A percentile compares a stretch with the other conserved stretches of the same genome.
Evolutionary conservation across 1,139 yeast species (phyloP).

Genomic region (Suhomyces terraborum): DNA sequence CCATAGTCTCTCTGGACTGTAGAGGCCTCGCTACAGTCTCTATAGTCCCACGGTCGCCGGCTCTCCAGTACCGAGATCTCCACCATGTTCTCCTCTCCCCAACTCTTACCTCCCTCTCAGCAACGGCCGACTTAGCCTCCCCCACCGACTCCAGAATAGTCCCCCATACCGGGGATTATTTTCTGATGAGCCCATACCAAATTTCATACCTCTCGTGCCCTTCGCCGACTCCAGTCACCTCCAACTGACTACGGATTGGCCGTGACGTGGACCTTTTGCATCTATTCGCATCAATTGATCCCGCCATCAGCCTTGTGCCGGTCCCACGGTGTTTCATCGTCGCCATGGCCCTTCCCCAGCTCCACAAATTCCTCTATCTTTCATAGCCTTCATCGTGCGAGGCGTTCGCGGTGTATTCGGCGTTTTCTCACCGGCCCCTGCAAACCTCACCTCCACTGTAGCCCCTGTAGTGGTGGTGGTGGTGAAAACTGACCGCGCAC

Average conservation of each 20-base stretch:
- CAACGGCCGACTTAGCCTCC: too few species aligned
- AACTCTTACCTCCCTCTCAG: too few species aligned
- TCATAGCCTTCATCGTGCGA: slow-evolving; percentile 1
- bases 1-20: neutral
- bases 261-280: too few species aligned
- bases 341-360: neutral
- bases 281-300: neutral
- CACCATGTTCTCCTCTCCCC: too few species aligned
- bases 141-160: neutral
- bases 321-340: neutral
- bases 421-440: slow-evolving; percentile 3
- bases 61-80: too few species aligned
- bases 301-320: neutral
- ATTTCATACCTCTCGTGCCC: neutral
- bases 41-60: neutral
- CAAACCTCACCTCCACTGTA: neutral
- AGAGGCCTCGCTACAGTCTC: neutral
- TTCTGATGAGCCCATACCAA: neutral
- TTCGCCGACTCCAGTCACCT: too few species aligned
- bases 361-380: neutral
- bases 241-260: too few species aligned
- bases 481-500: slow-evolving; percentile 9
- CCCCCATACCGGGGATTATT: neutral
- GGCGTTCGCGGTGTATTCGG: slow-evolving; percentile 5
- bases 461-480: slow-evolving; percentile 2